Evolutionary conservation across 2,329 filamentous ascomycete species (phyloP).

Genomic region (Lasiodiplodia gonubiensis): DNA sequence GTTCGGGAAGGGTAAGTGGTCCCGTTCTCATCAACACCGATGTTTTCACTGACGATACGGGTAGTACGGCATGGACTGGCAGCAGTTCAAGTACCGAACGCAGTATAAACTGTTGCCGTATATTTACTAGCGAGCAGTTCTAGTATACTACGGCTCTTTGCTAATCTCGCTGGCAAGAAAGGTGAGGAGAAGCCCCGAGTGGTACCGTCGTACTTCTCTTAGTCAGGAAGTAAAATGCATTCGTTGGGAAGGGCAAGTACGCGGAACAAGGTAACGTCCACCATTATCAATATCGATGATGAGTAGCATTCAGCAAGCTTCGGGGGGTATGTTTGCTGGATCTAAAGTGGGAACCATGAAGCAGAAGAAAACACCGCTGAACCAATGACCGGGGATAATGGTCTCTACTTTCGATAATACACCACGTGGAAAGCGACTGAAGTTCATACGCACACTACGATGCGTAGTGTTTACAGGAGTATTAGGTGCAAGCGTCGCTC

Average conservation of each 20-base stretch:
- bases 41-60: slow-evolving; percentile 5
- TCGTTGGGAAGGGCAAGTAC: neutral
- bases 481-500: no score
- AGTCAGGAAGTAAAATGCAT: neutral
- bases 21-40: slow-evolving; percentile 14
- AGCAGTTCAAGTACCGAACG: slow-evolving; percentile 48
- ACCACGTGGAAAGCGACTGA: neutral
- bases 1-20: slow-evolving; percentile 39
- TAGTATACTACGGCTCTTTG: neutral
- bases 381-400: no score
- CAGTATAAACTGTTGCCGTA: slow-evolving; percentile 45
- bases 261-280: no score
- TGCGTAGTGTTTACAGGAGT: neutral
- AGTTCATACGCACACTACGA: neutral
- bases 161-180: neutral
- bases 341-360: no score
- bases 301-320: no score
- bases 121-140: slow-evolving; percentile 35
- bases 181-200: neutral
- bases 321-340: no score
- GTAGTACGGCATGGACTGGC: slow-evolving; percentile 49
- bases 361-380: no score
- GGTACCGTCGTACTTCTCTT: neutral
- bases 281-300: no score
- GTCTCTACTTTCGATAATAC: no score